Percentiles rank a stretch among this genome's conserved stretches.
Conservation (phyloP, 2,329 filamentous ascomycete genomes). For the Talaromyces sp. region DNA sequence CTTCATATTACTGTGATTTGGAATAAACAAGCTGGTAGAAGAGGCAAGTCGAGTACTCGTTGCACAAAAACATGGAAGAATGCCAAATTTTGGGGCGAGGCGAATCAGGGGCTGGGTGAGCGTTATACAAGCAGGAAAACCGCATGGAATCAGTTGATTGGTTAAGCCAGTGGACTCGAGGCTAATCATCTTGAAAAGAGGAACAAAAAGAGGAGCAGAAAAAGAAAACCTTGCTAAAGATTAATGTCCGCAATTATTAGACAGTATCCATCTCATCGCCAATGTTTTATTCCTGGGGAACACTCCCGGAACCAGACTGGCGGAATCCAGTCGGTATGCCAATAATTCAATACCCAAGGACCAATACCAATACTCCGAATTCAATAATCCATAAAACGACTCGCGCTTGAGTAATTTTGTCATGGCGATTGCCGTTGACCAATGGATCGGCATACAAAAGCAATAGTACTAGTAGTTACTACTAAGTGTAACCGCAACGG, state of each 20-base stretch:
- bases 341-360: no score
- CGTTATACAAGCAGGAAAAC: background rate
- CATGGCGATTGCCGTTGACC: background rate
- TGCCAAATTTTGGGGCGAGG: background rate
- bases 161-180: no score
- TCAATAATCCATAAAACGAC: background rate
- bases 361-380: background rate
- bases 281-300: background rate
- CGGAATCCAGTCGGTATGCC: background rate
- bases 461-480: no score
- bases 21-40: background rate
- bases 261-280: background rate
- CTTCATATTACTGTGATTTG: background rate
- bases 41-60: background rate
- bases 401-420: background rate
- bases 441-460: background rate
- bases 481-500: background rate
- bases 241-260: background rate
- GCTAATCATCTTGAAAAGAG: no score
- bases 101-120: background rate
- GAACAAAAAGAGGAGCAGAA: background rate
- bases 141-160: background rate
- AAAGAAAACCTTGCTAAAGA: background rate
- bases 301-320: background rate
- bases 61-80: background rate